Conservation (phyloP, 441 rosid species). For the Viola pubescens region DNA sequence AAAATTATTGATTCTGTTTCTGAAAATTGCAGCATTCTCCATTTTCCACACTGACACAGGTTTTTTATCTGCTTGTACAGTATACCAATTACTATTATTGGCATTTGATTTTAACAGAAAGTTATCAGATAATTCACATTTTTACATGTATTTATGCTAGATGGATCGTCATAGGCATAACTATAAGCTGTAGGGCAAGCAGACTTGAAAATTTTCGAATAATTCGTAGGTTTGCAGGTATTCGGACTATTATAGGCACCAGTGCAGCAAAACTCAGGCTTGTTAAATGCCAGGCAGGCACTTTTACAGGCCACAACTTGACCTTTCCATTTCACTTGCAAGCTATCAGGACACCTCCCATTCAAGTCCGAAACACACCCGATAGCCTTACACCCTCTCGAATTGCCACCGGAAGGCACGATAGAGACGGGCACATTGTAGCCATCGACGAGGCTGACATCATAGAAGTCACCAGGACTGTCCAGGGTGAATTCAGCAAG, state of each 20-base stretch:
- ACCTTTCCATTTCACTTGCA: conserved; percentile 45
- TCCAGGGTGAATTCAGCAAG: conserved; percentile 62
- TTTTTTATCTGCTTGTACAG: not conserved
- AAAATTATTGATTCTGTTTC: too few relatives aligned
- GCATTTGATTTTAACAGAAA: conserved; percentile 9
- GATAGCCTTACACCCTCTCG: conserved; percentile 53
- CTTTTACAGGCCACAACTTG: conserved; percentile 67
- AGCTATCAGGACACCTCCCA: conserved; percentile 44
- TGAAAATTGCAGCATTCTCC: too few relatives aligned
- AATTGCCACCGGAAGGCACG: conserved; percentile 22
- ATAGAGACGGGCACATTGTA: conserved; percentile 66
- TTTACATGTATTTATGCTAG: conserved; percentile 61
- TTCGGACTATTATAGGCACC: conserved; percentile 53
- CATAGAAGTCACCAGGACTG: conserved; percentile 62
- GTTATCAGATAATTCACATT: conserved; percentile 17
- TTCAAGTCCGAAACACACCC: conserved; percentile 56
- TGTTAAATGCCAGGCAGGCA: conserved; percentile 63
- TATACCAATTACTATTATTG: not conserved
- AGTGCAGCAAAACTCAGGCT: conserved; percentile 69
- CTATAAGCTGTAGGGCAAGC: conserved; percentile 82
- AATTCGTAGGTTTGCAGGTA: conserved; percentile 70
- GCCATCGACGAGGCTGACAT: conserved; percentile 77
- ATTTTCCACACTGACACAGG: too few relatives aligned
- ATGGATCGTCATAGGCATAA: conserved; percentile 71
- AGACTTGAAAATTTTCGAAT: conserved; percentile 61